Evolutionary conservation across 768 basidiomycete genomes (phyloP).

Genomic region (Galerina sulciceps): DNA sequence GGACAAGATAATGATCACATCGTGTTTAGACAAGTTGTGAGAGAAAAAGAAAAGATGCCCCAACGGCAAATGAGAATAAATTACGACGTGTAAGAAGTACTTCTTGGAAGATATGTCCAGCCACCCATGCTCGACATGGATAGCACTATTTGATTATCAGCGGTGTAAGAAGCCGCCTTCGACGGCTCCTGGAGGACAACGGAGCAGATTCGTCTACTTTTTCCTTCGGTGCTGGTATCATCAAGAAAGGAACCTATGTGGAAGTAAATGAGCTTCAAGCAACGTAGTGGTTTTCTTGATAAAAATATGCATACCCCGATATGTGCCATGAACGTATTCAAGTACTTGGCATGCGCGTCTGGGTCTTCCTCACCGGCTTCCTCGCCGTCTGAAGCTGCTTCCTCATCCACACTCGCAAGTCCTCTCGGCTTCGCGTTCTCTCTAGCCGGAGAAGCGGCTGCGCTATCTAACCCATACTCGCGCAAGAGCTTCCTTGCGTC

Average conservation of each 20-base stretch:
- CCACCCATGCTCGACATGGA: no score
- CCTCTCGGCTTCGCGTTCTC: constrained; percentile 25
- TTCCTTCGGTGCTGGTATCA: constrained; percentile 42
- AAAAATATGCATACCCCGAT: constrained; percentile 44
- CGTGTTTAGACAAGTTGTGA: background rate
- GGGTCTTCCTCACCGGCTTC: constrained; percentile 22
- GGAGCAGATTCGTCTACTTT: constrained; percentile 22
- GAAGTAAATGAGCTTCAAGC: background rate
- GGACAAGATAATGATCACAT: no score
- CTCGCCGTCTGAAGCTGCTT: constrained; percentile 8
- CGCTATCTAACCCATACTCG: constrained; percentile 48
- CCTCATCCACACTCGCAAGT: constrained; percentile 24
- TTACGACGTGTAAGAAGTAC: no score
- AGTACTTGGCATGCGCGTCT: constrained; percentile 36
- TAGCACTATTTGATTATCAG: constrained; percentile 31
- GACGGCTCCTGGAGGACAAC: constrained; percentile 27
- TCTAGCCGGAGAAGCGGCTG: constrained; percentile 28
- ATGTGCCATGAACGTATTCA: constrained; percentile 51
- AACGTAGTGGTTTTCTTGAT: background rate
- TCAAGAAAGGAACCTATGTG: constrained; percentile 42
- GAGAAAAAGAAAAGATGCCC: no score
- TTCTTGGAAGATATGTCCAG: no score
- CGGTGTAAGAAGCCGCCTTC: constrained; percentile 33
- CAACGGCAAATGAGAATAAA: no score
- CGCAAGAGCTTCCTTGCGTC: constrained; percentile 42